Percentiles rank a stretch among this genome's conserved stretches.
These are phyloP conservation scores for Crithidia fasciculata DNA, from an alignment of 208 protist species.

Conservation along the genomic window DNA sequence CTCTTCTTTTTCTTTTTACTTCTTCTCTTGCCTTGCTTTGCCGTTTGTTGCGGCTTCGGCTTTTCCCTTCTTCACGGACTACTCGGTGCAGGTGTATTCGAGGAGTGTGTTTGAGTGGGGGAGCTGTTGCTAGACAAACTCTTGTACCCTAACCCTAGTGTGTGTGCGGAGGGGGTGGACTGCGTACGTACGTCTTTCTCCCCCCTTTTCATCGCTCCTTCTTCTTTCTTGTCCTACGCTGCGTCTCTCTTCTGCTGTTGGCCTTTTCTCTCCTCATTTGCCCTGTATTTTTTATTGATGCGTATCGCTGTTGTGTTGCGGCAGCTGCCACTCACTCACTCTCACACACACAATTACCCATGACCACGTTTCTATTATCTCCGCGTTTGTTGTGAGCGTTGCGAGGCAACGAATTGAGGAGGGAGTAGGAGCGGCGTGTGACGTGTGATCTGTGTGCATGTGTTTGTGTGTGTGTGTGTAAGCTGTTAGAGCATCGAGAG, in stretches of 20 bases:
- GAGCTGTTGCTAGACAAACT: neutral
- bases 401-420: neutral
- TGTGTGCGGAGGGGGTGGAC: conserved; percentile 1
- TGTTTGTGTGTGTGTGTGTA: too few species aligned
- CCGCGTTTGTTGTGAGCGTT: too few species aligned
- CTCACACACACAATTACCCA: too few species aligned
- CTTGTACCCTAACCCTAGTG: conserved; percentile 45
- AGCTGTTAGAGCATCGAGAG: too few species aligned
- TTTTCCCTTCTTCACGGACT: neutral
- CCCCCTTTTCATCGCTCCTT: conserved; percentile 3
- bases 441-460: too few species aligned
- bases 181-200: too few species aligned
- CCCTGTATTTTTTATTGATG: neutral
- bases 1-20: conserved; percentile 2
- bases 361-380: too few species aligned
- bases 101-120: neutral
- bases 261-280: neutral
- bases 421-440: neutral
- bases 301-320: neutral
- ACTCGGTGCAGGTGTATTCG: too few species aligned
- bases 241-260: conserved; percentile 1
- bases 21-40: neutral
- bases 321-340: too few species aligned
- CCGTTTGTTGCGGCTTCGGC: neutral
- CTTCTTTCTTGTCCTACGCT: neutral